These are phyloP conservation scores for Cladosporium sp. DNA, from an alignment of 2,329 filamentous ascomycete species.

Conservation along the genomic window DNA sequence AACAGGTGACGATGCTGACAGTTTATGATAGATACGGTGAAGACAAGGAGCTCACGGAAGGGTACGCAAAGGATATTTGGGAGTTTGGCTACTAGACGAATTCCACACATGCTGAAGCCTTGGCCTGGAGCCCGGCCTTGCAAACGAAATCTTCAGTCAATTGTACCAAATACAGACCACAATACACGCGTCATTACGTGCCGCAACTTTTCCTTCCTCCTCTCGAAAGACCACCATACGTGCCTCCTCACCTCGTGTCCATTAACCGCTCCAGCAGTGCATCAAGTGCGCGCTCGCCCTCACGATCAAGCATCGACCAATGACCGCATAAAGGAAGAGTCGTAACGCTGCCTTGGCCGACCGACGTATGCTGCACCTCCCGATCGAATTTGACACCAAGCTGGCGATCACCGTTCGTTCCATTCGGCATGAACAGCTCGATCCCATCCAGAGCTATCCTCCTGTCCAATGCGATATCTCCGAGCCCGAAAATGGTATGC, in stretches of 20 bases:
- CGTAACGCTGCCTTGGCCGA: slow-evolving; percentile 42
- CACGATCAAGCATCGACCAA: slow-evolving; percentile 46
- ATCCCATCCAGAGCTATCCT: slow-evolving; percentile 48
- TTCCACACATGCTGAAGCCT: background rate
- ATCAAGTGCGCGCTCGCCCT: slow-evolving; percentile 37
- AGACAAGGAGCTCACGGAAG: slow-evolving; percentile 76
- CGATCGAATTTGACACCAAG: background rate
- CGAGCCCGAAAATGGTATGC: slow-evolving; percentile 49
- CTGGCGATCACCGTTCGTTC: background rate
- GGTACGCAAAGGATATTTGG: slow-evolving; percentile 81
- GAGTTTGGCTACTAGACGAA: slow-evolving; percentile 27
- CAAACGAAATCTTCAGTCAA: no score
- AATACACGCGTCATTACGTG: no score
- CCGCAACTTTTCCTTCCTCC: no score
- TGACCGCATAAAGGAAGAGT: slow-evolving; percentile 47
- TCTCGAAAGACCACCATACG: no score
- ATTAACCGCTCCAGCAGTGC: slow-evolving; percentile 19
- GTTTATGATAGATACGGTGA: slow-evolving; percentile 52
- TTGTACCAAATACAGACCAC: no score
- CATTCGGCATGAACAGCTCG: slow-evolving; percentile 34
- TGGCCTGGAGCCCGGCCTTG: background rate
- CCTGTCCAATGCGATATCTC: slow-evolving; percentile 47
- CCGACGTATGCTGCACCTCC: background rate
- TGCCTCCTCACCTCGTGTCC: background rate
- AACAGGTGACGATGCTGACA: slow-evolving; percentile 3